Evolutionary conservation across 2,329 filamentous ascomycete species (phyloP), one percentile per base, ranked within the genome.

Genomic region (Lachnellula suecica): DNA sequence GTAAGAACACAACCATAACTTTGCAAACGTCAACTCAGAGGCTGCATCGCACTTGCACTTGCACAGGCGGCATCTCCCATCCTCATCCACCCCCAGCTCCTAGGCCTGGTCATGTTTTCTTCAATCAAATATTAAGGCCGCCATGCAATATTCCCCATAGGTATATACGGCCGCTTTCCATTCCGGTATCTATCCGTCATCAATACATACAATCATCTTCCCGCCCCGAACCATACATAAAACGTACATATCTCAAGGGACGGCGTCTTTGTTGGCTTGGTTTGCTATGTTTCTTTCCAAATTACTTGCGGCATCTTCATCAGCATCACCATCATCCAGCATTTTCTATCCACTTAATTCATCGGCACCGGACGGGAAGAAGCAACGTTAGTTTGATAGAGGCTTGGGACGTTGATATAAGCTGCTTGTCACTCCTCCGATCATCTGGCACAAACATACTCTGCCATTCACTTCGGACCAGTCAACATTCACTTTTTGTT

Each of bases 131-230:
- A n/a, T n/a, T n/a, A 48, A 44, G 44, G 37, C 23, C 44, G 29
- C 35, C 43, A 51, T 53, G 50, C 51, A 56, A 44, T 22, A 34
- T 19, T 51, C 47, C 50, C 44, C 25, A 51, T 31, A 40, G 53
- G 49, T 53, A 56, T 53, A 51, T 53, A 49, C 38, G 42, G 29
- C 38, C 47, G 50, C 27, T 31, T n/a, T 43, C 45, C 10, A 47
- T 35, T 47, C 31, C 47, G 45, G 47, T 47, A 47, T 25, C 31
- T 49, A 25, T 43, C 50, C 46, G 44, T 43, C 27, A 48, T 38
- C 35, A 49, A 38, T 38, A 38, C 31, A 35, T 25, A 35, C 45
- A 47, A 47, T 47, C 45, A 46, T 38, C 19, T 19, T 40, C 20
- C 35, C 31, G 35, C 22, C 45, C 23, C 44, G 17, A 40, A n/a